Conservation (phyloP, 345 rosid species). For the Acer yangbiense region DNA sequence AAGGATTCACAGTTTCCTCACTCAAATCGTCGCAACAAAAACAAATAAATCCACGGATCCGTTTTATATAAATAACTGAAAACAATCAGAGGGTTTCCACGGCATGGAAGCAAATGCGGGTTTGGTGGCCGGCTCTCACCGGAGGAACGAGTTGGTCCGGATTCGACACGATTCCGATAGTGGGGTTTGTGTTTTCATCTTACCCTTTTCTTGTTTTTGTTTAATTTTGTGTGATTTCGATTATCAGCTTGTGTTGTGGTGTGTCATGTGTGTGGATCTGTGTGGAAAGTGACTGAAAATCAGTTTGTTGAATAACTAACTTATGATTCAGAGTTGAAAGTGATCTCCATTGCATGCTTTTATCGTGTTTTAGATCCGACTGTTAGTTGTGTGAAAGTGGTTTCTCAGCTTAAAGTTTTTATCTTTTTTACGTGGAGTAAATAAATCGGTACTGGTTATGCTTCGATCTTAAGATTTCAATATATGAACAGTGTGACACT, state of each 20-base stretch:
- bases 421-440: not conserved
- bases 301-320: not conserved
- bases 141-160: slow-evolving; percentile 94
- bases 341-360: slow-evolving; percentile 10
- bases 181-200: slow-evolving; percentile 64
- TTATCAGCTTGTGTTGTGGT: slow-evolving; percentile 8
- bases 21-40: not conserved
- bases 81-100: slow-evolving; percentile 12
- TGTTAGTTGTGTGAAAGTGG: slow-evolving; percentile 13
- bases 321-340: not conserved
- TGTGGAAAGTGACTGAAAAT: not conserved
- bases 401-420: slow-evolving; percentile 1
- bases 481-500: not conserved
- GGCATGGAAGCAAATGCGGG: slow-evolving; percentile 93
- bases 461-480: slow-evolving; percentile 7
- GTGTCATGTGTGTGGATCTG: slow-evolving; percentile 27
- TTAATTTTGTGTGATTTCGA: not conserved
- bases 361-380: slow-evolving; percentile 17
- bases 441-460: not conserved
- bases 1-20: slow-evolving; percentile 13
- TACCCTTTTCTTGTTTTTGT: not conserved
- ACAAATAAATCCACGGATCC: slow-evolving; percentile 8
- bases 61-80: not conserved
- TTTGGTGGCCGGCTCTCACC: slow-evolving; percentile 98
- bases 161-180: slow-evolving; percentile 96